Evolutionary conservation across 2,329 filamentous ascomycete species (phyloP).

Genomic region (Beauveria brongniartii): DNA sequence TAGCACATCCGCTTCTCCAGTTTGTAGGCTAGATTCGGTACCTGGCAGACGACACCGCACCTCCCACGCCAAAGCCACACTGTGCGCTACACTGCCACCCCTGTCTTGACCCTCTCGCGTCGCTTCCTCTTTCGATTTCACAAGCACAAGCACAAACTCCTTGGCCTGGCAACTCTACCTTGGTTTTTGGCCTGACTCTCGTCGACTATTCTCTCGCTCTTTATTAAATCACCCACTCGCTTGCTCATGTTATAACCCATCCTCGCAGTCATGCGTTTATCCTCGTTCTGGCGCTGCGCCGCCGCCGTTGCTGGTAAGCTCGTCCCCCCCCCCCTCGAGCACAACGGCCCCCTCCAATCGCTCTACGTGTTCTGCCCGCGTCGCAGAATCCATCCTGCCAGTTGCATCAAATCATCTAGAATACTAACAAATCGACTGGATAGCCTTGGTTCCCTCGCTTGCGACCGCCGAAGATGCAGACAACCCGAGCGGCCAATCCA

Average conservation of each 20-base stretch:
- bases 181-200: background rate
- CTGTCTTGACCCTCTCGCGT: background rate
- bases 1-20: background rate
- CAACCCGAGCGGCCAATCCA: slow-evolving; percentile 28
- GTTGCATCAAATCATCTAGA: background rate
- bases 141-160: background rate
- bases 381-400: background rate
- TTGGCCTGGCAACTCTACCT: background rate
- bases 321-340: background rate
- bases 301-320: slow-evolving; percentile 7
- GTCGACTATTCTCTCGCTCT: background rate
- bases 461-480: slow-evolving; percentile 20
- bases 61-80: background rate
- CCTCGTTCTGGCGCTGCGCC: slow-evolving; percentile 8
- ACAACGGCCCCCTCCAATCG: background rate
- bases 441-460: slow-evolving; percentile 15
- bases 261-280: slow-evolving; percentile 1
- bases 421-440: background rate
- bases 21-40: background rate
- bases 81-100: background rate
- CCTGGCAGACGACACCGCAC: background rate
- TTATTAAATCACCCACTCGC: background rate
- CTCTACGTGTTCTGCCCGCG: background rate
- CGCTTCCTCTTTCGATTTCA: slow-evolving; percentile 3
- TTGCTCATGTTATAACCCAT: slow-evolving; percentile 5